A percentile compares a stretch with the other conserved stretches of the same genome.
Evolutionary conservation across 1,139 yeast genomes (phyloP).

Genomic region (Candida freyschussii): DNA sequence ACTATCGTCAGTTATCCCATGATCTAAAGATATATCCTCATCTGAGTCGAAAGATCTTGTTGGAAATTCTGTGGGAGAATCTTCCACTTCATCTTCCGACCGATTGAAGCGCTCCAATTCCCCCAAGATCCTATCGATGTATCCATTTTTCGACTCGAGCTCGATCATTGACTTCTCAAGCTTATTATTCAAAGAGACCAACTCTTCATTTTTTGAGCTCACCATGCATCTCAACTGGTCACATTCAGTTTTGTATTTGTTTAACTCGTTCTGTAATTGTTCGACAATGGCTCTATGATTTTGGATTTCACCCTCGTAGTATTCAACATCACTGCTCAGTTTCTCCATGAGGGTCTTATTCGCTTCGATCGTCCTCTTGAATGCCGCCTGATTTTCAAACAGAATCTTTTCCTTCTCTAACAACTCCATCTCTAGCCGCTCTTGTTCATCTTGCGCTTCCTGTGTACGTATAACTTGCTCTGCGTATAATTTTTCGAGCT

Average conservation of each 20-base stretch:
- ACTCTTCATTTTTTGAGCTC: constrained; percentile 26
- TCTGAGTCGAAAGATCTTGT: too few species aligned
- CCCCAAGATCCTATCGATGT: constrained; percentile 8
- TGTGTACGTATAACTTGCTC: constrained; percentile 29
- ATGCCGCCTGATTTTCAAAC: constrained; percentile 7
- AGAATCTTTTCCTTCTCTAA: constrained; percentile 24
- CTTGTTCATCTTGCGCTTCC: constrained; percentile 28
- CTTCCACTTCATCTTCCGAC: constrained; percentile 28
- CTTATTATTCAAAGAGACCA: constrained; percentile 24
- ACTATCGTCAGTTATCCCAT: too few species aligned
- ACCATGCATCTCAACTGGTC: constrained; percentile 22
- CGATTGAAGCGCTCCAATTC: background rate
- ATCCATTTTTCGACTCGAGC: constrained; percentile 8
- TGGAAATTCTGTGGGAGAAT: too few species aligned
- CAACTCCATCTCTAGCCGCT: constrained; percentile 30
- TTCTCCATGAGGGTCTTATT: constrained; percentile 15
- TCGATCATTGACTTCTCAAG: constrained; percentile 25
- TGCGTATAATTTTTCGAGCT: constrained; percentile 24
- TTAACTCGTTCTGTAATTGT: constrained; percentile 17
- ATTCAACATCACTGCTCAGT: constrained; percentile 14
- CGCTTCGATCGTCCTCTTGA: constrained; percentile 10
- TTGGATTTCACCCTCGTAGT: constrained; percentile 20
- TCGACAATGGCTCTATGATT: constrained; percentile 18
- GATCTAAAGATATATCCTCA: background rate
- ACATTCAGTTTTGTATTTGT: constrained; percentile 25